Base-by-base conservation (phyloP, 2,329 filamentous ascomycete genomes). In the Corynespora cassiicola region DNA sequence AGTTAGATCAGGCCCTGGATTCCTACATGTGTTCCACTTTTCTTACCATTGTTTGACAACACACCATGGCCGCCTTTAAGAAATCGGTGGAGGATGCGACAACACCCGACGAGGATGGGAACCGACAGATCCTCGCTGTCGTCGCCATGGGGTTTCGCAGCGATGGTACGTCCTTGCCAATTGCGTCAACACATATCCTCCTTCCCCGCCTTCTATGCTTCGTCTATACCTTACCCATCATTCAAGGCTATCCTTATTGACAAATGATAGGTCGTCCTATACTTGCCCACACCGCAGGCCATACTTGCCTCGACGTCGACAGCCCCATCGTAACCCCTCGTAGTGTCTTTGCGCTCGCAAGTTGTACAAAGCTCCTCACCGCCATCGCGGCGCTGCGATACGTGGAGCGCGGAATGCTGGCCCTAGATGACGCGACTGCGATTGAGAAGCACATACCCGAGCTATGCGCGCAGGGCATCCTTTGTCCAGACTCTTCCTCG, bases 331-430 rank as follows among this genome's bases (percentile, higher is more conserved):
- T 44, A 17, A 18, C 24, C 0, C 80, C 85, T 17, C 5, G n/a
- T 11, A 78, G 68, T 10, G 65, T 81, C 2, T 85, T 82, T 48
- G 76, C 72, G 69, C 75, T 78, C n/a, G 75, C 75, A 3, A 73
- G 68, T 5, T 77, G 73, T 54, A 75, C 71, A 2, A 63, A 62
- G 32, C 27, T 61, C 12, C 41, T 58, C 39, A 56, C 52, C 5
- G 33, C 45, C 17, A 32, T 61, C 22, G 47, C 49, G 3, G 43
- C 45, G 15, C 50, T 61, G 20, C 48, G 48, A 11, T 38, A 61
- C 17, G 50, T 61, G 3, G 45, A 54, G 27, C 38, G 48, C 16
- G 47, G 46, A 6, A 42, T 42, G 16, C 35, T 61, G 23, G 11
- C 15, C 16, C 51, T 63, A 14, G 51, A 61, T 25, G 50, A 57